Conservation (phyloP, 805 yeast genomes). For the Metschnikowia continentalis region DNA sequence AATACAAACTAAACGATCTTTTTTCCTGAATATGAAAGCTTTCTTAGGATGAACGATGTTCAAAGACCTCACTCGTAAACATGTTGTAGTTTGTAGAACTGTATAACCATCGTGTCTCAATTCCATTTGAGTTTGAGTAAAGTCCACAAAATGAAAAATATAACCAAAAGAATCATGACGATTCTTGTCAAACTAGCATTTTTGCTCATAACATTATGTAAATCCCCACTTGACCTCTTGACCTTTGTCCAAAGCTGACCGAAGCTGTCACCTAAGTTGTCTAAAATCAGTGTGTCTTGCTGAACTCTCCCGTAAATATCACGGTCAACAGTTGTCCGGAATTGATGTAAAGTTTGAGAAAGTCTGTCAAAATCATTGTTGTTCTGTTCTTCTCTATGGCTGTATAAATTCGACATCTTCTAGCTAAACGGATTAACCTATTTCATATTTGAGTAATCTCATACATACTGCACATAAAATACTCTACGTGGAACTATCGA, state of each 20-base stretch:
- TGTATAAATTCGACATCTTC: conserved; percentile 25
- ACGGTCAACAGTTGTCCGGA: conserved; percentile 38
- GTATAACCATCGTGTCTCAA: neutral
- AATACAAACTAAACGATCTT: conserved; percentile 19
- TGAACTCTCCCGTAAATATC: conserved; percentile 40
- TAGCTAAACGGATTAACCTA: neutral
- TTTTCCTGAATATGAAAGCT: neutral
- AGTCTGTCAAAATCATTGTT: conserved; percentile 41
- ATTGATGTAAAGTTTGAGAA: conserved; percentile 40
- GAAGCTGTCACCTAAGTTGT: conserved; percentile 37
- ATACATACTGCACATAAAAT: neutral
- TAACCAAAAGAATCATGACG: conserved; percentile 31
- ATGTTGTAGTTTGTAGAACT: neutral
- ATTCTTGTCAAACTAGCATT: conserved; percentile 38
- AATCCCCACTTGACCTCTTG: conserved; percentile 38
- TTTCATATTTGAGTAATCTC: neutral
- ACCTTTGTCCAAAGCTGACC: conserved; percentile 35
- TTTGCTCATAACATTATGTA: conserved; percentile 37
- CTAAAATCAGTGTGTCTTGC: conserved; percentile 37
- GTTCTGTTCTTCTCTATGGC: conserved; percentile 41
- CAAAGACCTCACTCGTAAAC: neutral
- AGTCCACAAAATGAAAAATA: conserved; percentile 37
- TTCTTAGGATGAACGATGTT: neutral
- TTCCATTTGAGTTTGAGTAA: conserved; percentile 29
- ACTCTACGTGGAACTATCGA: neutral